Conservation (phyloP, 2,329 filamentous ascomycete species). For the Stemphylium vesicarium region DNA sequence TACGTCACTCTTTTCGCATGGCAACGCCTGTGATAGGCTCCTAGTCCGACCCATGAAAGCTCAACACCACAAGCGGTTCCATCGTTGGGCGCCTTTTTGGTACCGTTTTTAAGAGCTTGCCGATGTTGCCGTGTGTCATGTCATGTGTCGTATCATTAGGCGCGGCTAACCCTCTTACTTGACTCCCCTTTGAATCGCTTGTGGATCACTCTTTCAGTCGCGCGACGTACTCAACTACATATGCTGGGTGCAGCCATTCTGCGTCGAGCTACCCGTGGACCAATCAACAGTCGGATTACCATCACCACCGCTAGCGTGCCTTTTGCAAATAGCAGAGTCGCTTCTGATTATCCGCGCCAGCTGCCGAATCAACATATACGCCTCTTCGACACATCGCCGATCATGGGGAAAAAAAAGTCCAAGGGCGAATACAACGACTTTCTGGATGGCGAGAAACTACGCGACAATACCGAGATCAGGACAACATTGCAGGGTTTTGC, state of each 20-base stretch:
- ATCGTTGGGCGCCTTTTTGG: not conserved
- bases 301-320: not conserved
- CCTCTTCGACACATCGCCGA: not conserved
- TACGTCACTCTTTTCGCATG: slow-evolving; percentile 18
- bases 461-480: slow-evolving; percentile 33
- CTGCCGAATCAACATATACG: not conserved
- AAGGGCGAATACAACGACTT: slow-evolving; percentile 45
- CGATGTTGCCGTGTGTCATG: slow-evolving; percentile 5
- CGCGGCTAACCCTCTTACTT: not conserved
- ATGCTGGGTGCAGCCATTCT: slow-evolving; percentile 11
- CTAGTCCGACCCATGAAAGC: not conserved
- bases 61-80: slow-evolving; percentile 15
- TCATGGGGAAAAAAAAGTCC: slow-evolving; percentile 41
- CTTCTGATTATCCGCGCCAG: too few relatives aligned
- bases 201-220: not conserved
- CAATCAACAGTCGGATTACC: slow-evolving; percentile 9
- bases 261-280: slow-evolving; percentile 5
- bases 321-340: not conserved
- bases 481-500: slow-evolving; percentile 30
- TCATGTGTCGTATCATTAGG: slow-evolving; percentile 1
- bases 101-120: slow-evolving; percentile 3
- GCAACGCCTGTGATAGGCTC: slow-evolving; percentile 9
- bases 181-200: not conserved
- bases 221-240: not conserved
- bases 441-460: slow-evolving; percentile 42